Conservation (phyloP, 768 basidiomycete genomes). For the Clavulina sp. region DNA sequence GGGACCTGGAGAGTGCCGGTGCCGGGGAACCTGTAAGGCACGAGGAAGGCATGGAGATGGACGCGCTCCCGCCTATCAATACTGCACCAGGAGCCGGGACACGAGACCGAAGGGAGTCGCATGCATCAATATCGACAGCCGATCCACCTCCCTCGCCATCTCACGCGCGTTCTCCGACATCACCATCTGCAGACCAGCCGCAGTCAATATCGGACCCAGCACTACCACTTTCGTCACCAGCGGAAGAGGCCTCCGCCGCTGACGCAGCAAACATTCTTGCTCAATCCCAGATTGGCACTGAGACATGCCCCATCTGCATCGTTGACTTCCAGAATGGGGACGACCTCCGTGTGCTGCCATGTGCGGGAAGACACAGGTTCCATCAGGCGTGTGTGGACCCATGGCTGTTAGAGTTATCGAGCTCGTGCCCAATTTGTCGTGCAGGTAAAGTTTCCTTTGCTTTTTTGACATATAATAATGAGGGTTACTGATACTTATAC, state of each 20-base stretch:
- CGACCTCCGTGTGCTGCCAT: conserved; percentile 76
- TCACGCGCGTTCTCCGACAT: too few species aligned
- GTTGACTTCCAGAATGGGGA: conserved; percentile 90
- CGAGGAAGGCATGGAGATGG: too few species aligned
- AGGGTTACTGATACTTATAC: too few species aligned
- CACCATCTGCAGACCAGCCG: neutral
- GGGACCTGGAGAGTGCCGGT: neutral
- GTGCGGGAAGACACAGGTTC: conserved; percentile 80
- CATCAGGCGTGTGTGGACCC: conserved; percentile 84
- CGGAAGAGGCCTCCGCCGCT: conserved; percentile 11
- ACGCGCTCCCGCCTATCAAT: too few species aligned
- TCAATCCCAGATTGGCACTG: conserved; percentile 53
- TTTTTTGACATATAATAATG: too few species aligned
- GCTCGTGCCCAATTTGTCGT: conserved; percentile 82
- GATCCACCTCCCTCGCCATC: neutral
- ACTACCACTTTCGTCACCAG: too few species aligned
- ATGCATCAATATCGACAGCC: too few species aligned
- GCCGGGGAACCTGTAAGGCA: too few species aligned
- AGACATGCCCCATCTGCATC: conserved; percentile 91
- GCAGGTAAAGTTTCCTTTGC: conserved; percentile 38
- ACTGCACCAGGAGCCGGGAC: neutral
- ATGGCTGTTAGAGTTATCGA: conserved; percentile 80
- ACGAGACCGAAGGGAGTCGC: neutral
- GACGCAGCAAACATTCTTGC: conserved; percentile 25
- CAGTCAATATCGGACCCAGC: neutral